These are phyloP conservation scores for Pyronema domesticum DNA, from an alignment of 495 filamentous ascomycete genomes.

Conservation along the genomic window DNA sequence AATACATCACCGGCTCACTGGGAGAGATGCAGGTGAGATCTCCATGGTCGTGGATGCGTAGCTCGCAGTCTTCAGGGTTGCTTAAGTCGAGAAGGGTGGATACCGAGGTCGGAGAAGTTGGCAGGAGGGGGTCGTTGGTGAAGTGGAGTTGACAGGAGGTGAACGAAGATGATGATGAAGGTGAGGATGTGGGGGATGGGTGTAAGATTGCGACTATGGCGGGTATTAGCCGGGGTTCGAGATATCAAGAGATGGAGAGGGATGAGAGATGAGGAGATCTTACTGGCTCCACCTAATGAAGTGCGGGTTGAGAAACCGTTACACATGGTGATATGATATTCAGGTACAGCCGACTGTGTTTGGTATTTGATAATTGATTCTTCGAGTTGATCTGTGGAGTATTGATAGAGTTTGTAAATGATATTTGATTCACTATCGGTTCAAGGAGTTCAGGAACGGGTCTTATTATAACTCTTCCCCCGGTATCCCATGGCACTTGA, in stretches of 20 bases:
- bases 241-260: constrained; percentile 2
- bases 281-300: constrained; percentile 17
- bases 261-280: constrained; percentile 1
- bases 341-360: too few species aligned
- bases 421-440: too few species aligned
- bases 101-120: constrained; percentile 13
- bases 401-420: too few species aligned
- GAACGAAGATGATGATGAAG: constrained; percentile 1
- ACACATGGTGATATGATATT: constrained; percentile 10
- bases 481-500: too few species aligned
- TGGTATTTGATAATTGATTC: too few species aligned
- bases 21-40: too few species aligned
- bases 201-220: constrained; percentile 13
- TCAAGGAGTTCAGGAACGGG: too few species aligned
- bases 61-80: neutral
- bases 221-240: neutral
- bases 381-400: too few species aligned
- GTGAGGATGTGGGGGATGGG: constrained; percentile 2
- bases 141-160: constrained; percentile 17
- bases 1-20: constrained; percentile 9
- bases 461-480: too few species aligned
- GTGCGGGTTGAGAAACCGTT: constrained; percentile 16
- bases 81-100: constrained; percentile 4
- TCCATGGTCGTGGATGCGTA: constrained; percentile 1
- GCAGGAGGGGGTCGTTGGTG: constrained; percentile 10